phyloP scores from a whole-genome alignment of 331 rosid genomes.

The Quercus phellos region DNA sequence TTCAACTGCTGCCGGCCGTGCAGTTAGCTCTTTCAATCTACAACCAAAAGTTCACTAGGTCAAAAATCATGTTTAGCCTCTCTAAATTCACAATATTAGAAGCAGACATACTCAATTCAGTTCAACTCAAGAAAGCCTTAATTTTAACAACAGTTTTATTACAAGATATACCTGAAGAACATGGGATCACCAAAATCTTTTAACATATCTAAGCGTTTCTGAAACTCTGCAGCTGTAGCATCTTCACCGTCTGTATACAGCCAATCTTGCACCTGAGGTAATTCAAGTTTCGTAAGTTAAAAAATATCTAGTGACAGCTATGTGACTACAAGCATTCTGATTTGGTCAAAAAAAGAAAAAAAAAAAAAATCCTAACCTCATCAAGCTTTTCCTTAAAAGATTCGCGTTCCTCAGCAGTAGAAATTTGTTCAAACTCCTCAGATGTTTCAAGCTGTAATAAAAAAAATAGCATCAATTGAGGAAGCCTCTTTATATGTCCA shows the following conservation, averaged over 20 bases:
- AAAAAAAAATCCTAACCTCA: slow-evolving; percentile 42
- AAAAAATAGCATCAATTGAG: slow-evolving; percentile 3
- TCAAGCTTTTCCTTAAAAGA: slow-evolving; percentile 79
- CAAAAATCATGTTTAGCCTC: slow-evolving; percentile 14
- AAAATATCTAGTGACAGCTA: background rate
- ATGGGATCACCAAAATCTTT: slow-evolving; percentile 78
- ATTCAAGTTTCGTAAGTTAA: slow-evolving; percentile 16
- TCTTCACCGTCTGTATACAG: slow-evolving; percentile 95
- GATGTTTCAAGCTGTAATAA: slow-evolving; percentile 74
- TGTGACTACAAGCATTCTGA: background rate
- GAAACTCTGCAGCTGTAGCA: slow-evolving; percentile 83
- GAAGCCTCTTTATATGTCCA: background rate
- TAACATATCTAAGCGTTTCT: slow-evolving; percentile 63
- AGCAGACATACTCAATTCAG: slow-evolving; percentile 1
- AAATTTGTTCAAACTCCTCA: slow-evolving; percentile 56
- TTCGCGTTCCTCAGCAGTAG: slow-evolving; percentile 74
- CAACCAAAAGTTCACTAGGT: slow-evolving; percentile 23
- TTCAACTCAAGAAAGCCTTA: background rate
- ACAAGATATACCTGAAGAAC: slow-evolving; percentile 64
- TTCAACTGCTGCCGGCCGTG: slow-evolving; percentile 66
- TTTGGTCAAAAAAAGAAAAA: slow-evolving; percentile 17
- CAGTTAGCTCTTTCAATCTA: slow-evolving; percentile 87
- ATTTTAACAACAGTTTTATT: background rate
- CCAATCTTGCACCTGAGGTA: slow-evolving; percentile 90
- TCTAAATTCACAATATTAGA: background rate